These are phyloP conservation scores for Parastagonospora avenae DNA, from an alignment of 2,329 filamentous ascomycete genomes.

Conservation along the genomic window DNA sequence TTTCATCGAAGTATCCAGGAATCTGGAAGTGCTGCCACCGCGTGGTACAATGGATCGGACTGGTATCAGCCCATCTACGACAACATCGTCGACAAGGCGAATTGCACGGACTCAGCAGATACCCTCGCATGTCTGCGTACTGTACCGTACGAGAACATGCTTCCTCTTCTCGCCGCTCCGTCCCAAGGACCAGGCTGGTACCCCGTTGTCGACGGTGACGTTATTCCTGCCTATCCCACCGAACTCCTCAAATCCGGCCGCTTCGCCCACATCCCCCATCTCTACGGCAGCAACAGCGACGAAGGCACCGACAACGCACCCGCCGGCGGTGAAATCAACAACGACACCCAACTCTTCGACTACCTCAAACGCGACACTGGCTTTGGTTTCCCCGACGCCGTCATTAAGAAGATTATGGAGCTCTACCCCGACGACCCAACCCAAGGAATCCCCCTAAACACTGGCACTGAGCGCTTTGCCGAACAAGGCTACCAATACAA, in stretches of 20 bases:
- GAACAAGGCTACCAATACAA: slow-evolving; percentile 56
- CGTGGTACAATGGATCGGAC: slow-evolving; percentile 47
- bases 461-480: slow-evolving; percentile 36
- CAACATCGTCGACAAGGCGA: slow-evolving; percentile 52
- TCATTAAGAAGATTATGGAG: slow-evolving; percentile 39
- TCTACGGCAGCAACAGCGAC: slow-evolving; percentile 69
- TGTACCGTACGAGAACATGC: slow-evolving; percentile 64
- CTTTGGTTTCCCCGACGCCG: slow-evolving; percentile 35
- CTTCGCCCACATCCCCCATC: slow-evolving; percentile 67
- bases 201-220: slow-evolving; percentile 62
- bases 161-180: slow-evolving; percentile 56
- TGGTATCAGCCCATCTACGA: slow-evolving; percentile 57
- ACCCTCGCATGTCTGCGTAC: slow-evolving; percentile 60
- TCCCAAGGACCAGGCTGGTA: slow-evolving; percentile 47
- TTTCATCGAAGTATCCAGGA: slow-evolving; percentile 47
- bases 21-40: slow-evolving; percentile 44
- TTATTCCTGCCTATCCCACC: slow-evolving; percentile 60
- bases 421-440: slow-evolving; percentile 44
- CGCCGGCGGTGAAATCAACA: slow-evolving; percentile 60
- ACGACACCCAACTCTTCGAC: slow-evolving; percentile 54
- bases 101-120: slow-evolving; percentile 58
- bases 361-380: slow-evolving; percentile 43
- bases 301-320: slow-evolving; percentile 67
- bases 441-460: slow-evolving; percentile 40
- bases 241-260: slow-evolving; percentile 61